Conservation (phyloP, 495 filamentous ascomycete genomes). For the Penicillium paradoxum region DNA sequence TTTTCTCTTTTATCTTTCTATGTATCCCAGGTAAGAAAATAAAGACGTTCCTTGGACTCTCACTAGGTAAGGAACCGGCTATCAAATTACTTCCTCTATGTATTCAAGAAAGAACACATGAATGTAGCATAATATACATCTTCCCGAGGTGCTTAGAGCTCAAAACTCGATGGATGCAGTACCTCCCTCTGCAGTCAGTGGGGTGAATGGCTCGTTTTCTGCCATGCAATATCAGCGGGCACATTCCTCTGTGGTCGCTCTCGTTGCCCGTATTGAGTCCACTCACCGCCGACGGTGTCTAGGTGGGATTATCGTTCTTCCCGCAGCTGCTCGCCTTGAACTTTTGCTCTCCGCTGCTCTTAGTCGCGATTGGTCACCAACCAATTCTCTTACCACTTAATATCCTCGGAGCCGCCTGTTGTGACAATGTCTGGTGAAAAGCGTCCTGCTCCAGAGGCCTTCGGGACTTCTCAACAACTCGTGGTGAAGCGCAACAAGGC, state of each 20-base stretch:
- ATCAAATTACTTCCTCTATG: too few species aligned
- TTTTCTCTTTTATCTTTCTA: too few species aligned
- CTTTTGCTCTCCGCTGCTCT: constrained; percentile 18
- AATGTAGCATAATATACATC: too few species aligned
- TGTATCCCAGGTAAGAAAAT: too few species aligned
- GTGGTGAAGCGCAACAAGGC: constrained; percentile 86
- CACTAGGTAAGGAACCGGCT: too few species aligned
- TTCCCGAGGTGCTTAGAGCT: too few species aligned
- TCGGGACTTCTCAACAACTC: constrained; percentile 67
- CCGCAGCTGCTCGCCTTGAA: constrained; percentile 21
- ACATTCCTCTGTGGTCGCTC: not conserved
- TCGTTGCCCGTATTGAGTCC: constrained; percentile 9
- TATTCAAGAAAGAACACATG: too few species aligned
- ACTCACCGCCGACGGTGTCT: constrained; percentile 9
- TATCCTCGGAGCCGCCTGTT: not conserved
- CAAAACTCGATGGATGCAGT: too few species aligned
- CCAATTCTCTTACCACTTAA: not conserved
- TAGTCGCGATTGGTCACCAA: constrained; percentile 3
- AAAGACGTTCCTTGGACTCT: too few species aligned
- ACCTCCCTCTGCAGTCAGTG: not conserved
- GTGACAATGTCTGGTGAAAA: constrained; percentile 82
- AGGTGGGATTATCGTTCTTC: constrained; percentile 31
- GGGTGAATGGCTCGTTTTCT: not conserved
- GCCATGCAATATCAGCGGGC: not conserved
- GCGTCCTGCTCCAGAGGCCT: constrained; percentile 74